These are phyloP conservation scores for Arxiozyma telluris DNA, from an alignment of 1,139 yeast genomes.

Conservation along the genomic window DNA sequence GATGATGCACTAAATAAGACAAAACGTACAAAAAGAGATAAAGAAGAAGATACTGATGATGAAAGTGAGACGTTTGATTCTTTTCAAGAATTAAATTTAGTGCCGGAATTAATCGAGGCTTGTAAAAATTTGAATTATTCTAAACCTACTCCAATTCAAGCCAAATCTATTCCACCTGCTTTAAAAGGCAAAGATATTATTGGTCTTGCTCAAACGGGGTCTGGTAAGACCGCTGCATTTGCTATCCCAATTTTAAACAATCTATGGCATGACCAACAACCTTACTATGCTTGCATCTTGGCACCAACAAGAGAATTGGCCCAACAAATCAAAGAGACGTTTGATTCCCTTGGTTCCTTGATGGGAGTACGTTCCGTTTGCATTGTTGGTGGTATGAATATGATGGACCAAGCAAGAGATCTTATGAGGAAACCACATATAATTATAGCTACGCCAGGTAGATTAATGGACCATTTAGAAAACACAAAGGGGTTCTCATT, in stretches of 20 bases:
- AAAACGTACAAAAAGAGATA: not conserved
- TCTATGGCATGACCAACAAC: constrained; percentile 79
- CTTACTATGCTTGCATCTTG: constrained; percentile 79
- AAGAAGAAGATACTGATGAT: constrained; percentile 8
- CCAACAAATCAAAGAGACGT: constrained; percentile 89
- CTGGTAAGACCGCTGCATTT: constrained; percentile 81
- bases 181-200: constrained; percentile 75
- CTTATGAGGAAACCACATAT: constrained; percentile 90
- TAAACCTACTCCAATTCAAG: constrained; percentile 84
- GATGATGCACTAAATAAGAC: constrained; percentile 5
- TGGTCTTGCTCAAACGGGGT: constrained; percentile 77
- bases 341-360: constrained; percentile 81
- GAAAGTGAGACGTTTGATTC: constrained; percentile 26
- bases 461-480: constrained; percentile 91
- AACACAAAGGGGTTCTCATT: constrained; percentile 87
- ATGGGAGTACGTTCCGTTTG: constrained; percentile 88
- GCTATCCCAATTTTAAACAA: constrained; percentile 87
- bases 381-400: constrained; percentile 96
- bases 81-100: constrained; percentile 47
- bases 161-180: constrained; percentile 87
- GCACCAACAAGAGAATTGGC: constrained; percentile 98
- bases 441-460: constrained; percentile 93
- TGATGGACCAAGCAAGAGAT: constrained; percentile 96
- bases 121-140: constrained; percentile 57
- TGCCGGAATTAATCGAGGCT: constrained; percentile 77